Evolutionary conservation across 768 basidiomycete genomes (phyloP).

Genomic region (Russula olivacea): DNA sequence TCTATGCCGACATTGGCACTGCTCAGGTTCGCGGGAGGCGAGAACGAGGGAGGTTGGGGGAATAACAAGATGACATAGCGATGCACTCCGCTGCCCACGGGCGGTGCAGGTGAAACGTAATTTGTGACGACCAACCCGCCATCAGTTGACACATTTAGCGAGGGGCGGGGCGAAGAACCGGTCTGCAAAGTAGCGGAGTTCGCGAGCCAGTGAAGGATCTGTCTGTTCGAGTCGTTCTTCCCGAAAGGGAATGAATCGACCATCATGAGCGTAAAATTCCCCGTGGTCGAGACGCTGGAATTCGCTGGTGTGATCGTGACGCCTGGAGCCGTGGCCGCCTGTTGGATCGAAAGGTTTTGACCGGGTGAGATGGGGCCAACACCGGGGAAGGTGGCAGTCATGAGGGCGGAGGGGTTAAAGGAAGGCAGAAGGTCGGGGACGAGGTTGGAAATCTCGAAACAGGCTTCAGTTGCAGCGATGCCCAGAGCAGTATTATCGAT

Average conservation of each 20-base stretch:
- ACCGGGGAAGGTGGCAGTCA: constrained; percentile 47
- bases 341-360: constrained; percentile 48
- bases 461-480: constrained; percentile 57
- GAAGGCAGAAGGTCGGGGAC: constrained; percentile 54
- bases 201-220: constrained; percentile 76
- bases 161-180: not conserved
- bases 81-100: constrained; percentile 68
- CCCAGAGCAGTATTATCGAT: constrained; percentile 36
- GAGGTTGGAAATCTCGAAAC: constrained; percentile 56
- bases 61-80: constrained; percentile 67
- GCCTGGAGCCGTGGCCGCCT: constrained; percentile 48
- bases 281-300: constrained; percentile 40
- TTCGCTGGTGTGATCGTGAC: constrained; percentile 48
- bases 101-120: constrained; percentile 68
- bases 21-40: constrained; percentile 52
- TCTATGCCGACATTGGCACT: constrained; percentile 46
- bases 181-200: constrained; percentile 49
- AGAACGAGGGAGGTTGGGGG: constrained; percentile 56
- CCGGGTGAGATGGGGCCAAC: constrained; percentile 51
- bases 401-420: constrained; percentile 56
- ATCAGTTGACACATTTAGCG: constrained; percentile 36
- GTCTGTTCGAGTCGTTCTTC: constrained; percentile 48
- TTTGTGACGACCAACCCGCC: constrained; percentile 48
- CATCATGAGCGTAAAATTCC: constrained; percentile 65
- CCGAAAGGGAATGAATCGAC: constrained; percentile 68